Conservation (phyloP, 257 asterid genomes). For the Orobanche coerulescens region DNA sequence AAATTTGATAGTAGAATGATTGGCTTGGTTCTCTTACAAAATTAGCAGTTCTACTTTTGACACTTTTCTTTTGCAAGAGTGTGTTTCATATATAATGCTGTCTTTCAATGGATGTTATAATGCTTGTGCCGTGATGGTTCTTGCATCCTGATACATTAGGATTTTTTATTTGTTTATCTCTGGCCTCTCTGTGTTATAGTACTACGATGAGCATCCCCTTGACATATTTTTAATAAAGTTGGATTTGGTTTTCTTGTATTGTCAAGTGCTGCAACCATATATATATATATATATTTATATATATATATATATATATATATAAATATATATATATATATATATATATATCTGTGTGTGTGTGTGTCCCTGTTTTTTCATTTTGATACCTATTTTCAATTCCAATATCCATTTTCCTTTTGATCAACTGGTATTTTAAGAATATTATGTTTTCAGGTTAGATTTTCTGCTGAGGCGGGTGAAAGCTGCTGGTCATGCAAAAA, state of each 20-base stretch:
- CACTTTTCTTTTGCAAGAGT: too few relatives aligned
- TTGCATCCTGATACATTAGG: too few relatives aligned
- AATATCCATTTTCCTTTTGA: not conserved
- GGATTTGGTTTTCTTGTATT: slow-evolving; percentile 8
- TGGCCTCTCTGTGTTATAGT: not conserved
- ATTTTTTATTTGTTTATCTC: not conserved
- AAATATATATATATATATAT: not conserved
- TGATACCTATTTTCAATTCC: not conserved
- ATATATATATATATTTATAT: not conserved
- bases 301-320: not conserved
- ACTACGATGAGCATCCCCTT: not conserved
- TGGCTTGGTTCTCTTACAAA: too few relatives aligned
- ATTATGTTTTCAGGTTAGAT: slow-evolving; percentile 20
- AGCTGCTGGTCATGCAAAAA: slow-evolving; percentile 13
- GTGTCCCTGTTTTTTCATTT: not conserved
- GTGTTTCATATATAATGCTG: too few relatives aligned
- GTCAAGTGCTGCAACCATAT: not conserved
- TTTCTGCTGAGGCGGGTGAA: slow-evolving; percentile 26
- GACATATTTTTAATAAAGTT: too few relatives aligned
- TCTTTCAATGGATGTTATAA: too few relatives aligned
- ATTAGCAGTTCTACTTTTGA: too few relatives aligned
- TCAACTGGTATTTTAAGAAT: slow-evolving; percentile 10
- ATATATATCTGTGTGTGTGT: not conserved
- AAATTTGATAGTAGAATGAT: too few relatives aligned
- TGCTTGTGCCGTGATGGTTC: too few relatives aligned